phyloP scores from a whole-genome alignment of 257 asterid species.

The Scutellaria minor region DNA sequence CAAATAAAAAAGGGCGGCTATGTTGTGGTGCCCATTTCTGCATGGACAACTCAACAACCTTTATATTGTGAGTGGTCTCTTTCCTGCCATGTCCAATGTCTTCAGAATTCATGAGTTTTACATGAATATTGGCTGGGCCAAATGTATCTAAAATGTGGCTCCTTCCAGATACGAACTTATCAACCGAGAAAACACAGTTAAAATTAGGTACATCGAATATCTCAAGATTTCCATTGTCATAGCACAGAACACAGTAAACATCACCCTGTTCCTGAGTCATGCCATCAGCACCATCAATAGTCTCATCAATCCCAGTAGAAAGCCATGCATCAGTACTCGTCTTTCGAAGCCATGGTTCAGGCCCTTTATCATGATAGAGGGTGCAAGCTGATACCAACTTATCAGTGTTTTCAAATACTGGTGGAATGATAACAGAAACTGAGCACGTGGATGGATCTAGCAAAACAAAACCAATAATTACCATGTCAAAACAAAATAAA shows the following conservation, averaged over 20 bases:
- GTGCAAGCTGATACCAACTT: conserved; percentile 78
- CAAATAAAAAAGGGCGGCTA: conserved; percentile 86
- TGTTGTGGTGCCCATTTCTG: conserved; percentile 80
- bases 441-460: conserved; percentile 86
- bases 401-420: conserved; percentile 65
- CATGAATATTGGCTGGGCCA: conserved; percentile 47
- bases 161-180: conserved; percentile 82
- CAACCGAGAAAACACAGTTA: conserved; percentile 70
- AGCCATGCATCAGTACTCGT: conserved; percentile 99
- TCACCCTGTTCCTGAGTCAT: conserved; percentile 85
- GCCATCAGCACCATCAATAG: conserved; percentile 91
- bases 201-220: conserved; percentile 90
- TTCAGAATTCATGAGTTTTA: conserved; percentile 46
- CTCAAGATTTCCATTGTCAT: conserved; percentile 81
- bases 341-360: conserved; percentile 92
- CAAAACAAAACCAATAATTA: conserved; percentile 40
- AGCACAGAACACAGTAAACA: conserved; percentile 82
- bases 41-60: conserved; percentile 92
- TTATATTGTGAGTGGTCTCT: conserved; percentile 60
- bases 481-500: conserved; percentile 23
- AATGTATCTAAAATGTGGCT: conserved; percentile 66
- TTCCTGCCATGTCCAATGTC: conserved; percentile 66
- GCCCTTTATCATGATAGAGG: conserved; percentile 92
- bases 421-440: conserved; percentile 71
- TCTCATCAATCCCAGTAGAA: conserved; percentile 86